A percentile compares a stretch with the other conserved stretches of the same genome.
Evolutionary conservation across 805 yeast genomes (phyloP).

Genomic region (Metschnikowia arizonensis): DNA sequence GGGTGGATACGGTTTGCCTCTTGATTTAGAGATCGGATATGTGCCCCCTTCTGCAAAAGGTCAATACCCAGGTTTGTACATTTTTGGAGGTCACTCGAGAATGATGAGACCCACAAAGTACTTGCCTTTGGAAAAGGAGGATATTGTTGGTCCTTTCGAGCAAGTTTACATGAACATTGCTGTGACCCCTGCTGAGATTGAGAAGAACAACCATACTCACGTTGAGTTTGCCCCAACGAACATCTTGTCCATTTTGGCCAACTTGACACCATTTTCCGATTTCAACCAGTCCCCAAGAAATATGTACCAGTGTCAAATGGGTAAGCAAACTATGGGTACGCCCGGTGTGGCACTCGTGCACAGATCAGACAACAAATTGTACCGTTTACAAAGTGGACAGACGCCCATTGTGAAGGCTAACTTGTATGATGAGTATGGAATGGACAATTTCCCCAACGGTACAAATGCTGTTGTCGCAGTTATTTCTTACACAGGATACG

Average conservation of each 20-base stretch:
- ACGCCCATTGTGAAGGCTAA: slow-evolving; percentile 95
- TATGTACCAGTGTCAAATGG: slow-evolving; percentile 99
- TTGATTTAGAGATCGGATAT: slow-evolving; percentile 86
- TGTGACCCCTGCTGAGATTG: slow-evolving; percentile 88
- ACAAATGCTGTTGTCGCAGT: slow-evolving; percentile 98
- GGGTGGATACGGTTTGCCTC: slow-evolving; percentile 71
- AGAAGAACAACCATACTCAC: slow-evolving; percentile 75
- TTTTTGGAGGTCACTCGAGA: slow-evolving; percentile 89
- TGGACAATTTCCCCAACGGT: slow-evolving; percentile 98
- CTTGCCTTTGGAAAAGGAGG: slow-evolving; percentile 76
- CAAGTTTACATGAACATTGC: slow-evolving; percentile 97
- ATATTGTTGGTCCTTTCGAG: slow-evolving; percentile 94
- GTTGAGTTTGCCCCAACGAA: slow-evolving; percentile 95
- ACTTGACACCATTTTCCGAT: slow-evolving; percentile 96
- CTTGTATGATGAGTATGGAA: slow-evolving; percentile 90
- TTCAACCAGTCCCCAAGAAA: slow-evolving; percentile 99
- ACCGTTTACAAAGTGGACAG: slow-evolving; percentile 91
- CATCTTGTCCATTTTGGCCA: slow-evolving; percentile 89
- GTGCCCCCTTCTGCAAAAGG: slow-evolving; percentile 96
- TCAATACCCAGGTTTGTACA: slow-evolving; percentile 92
- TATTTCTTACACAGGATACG: slow-evolving; percentile 97
- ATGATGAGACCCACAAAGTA: slow-evolving; percentile 96
- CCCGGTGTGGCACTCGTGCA: slow-evolving; percentile 94
- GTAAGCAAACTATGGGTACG: slow-evolving; percentile 99
- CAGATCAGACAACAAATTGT: slow-evolving; percentile 91